Percentiles rank a stretch among this genome's conserved stretches.
These are phyloP conservation scores for Citrus cavaleriei DNA, from an alignment of 345 rosid genomes.

Conservation along the genomic window DNA sequence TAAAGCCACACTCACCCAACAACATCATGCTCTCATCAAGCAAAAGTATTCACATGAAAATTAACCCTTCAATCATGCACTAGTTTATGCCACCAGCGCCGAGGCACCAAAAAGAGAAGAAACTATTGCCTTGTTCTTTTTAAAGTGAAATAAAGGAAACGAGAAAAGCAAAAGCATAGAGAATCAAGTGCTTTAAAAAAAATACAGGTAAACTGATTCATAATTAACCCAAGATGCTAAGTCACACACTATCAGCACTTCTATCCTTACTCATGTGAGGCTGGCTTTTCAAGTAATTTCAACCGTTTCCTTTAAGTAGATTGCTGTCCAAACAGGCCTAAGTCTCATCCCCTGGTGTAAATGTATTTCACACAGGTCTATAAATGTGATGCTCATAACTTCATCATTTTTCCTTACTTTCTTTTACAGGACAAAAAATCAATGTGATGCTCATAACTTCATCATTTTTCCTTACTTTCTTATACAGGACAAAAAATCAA, in stretches of 20 bases:
- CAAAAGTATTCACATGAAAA: constrained; percentile 8
- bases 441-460: not conserved
- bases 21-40: constrained; percentile 22
- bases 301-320: not conserved
- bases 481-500: not conserved
- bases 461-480: not conserved
- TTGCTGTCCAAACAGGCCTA: not conserved
- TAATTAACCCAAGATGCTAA: not conserved
- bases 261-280: not conserved
- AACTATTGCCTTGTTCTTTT: not conserved
- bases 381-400: not conserved
- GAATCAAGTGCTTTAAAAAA: not conserved
- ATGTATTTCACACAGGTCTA: not conserved
- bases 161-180: not conserved
- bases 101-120: constrained; percentile 2
- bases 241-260: not conserved
- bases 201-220: not conserved
- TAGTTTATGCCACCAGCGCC: constrained; percentile 8
- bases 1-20: constrained; percentile 11
- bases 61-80: constrained; percentile 44
- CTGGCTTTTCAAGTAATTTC: not conserved
- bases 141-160: not conserved
- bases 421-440: not conserved
- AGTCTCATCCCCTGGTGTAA: too few relatives aligned
- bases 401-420: not conserved